Base-by-base conservation (phyloP, 192 early-diverging fungal species). In the Coemansia sp. region DNA sequence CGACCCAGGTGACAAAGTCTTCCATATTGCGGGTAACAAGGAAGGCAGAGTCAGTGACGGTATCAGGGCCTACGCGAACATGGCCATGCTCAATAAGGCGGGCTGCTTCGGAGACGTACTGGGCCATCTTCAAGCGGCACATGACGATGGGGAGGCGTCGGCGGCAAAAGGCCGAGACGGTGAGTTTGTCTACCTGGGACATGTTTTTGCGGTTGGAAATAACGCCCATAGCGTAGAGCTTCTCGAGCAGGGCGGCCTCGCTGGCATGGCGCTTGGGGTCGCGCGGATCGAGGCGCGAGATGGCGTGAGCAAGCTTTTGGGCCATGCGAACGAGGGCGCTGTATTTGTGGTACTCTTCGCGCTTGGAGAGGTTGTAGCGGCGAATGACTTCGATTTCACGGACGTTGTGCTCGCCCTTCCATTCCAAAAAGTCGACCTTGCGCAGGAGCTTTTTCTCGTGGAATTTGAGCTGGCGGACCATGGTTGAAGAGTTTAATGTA, bases 1-100 rank as follows among this genome's bases (percentile, higher is more conserved):
- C 94, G 13, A 95, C 94, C 96, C 96, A 98, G 2, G 96, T 96
- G 7, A 98, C 90, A 87, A 91, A 98, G 82, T 98, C 96, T 74
- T 98, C 96, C 88, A 96, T 92, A 66, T 90, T 93, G 19, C 94
- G 78, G 9, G 86, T 93, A 4, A 95, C 92, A 39, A 95, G 66
- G 45, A 87, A 98, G 6, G 95, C 95, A 7, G 95, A 93, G 66
- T 98, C 96, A 6, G 89, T 91, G 33, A 98, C 86, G 8, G 91
- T 91, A 66, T 97, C 88, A 10, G 96, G 93, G 11, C 95, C 96
- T 5, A 98, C 93, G 7, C 96, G 88, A 46, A 98, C 86, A 84
- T 98, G 96, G 31, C 96, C 96, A 71, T 98, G 95, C 82, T 97
- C 93, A 31, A 98, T 88, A 75, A 94, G 92, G 34, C 87, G 90